These are phyloP conservation scores for Aleurites moluccanus DNA, from an alignment of 441 rosid genomes.

Conservation along the genomic window DNA sequence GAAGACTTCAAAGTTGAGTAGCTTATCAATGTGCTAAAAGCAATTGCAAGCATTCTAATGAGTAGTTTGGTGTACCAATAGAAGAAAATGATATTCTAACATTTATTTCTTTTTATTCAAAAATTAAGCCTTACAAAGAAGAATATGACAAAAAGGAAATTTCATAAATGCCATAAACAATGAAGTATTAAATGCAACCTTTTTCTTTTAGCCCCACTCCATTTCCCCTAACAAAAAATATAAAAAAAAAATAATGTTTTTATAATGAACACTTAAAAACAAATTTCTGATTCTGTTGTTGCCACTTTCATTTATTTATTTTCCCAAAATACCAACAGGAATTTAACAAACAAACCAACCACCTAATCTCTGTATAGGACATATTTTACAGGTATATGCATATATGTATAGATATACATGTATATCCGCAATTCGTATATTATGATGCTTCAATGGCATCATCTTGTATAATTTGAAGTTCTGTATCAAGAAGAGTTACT, in stretches of 20 bases:
- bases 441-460: slow-evolving; percentile 36
- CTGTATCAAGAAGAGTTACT: slow-evolving; percentile 60
- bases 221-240: too few relatives aligned
- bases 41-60: slow-evolving; percentile 12
- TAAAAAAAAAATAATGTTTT: background rate
- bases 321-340: slow-evolving; percentile 14
- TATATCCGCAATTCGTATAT: slow-evolving; percentile 22
- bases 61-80: slow-evolving; percentile 28
- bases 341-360: slow-evolving; percentile 20
- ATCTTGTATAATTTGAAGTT: slow-evolving; percentile 35
- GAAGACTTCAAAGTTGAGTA: slow-evolving; percentile 16
- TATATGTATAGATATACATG: background rate
- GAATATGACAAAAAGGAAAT: slow-evolving; percentile 21
- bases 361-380: slow-evolving; percentile 21
- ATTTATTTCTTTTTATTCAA: slow-evolving; percentile 25
- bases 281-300: slow-evolving; percentile 8
- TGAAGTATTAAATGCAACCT: slow-evolving; percentile 15
- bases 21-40: slow-evolving; percentile 7
- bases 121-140: slow-evolving; percentile 29
- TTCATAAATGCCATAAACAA: slow-evolving; percentile 24
- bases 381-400: background rate
- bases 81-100: slow-evolving; percentile 43
- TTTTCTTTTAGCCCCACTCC: background rate
- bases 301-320: slow-evolving; percentile 14
- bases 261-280: slow-evolving; percentile 11